Percentiles rank a stretch among this genome's conserved stretches.
phyloP scores from a whole-genome alignment of 2,329 filamentous ascomycete genomes.

The Phaeosphaeriaceae sp. region DNA sequence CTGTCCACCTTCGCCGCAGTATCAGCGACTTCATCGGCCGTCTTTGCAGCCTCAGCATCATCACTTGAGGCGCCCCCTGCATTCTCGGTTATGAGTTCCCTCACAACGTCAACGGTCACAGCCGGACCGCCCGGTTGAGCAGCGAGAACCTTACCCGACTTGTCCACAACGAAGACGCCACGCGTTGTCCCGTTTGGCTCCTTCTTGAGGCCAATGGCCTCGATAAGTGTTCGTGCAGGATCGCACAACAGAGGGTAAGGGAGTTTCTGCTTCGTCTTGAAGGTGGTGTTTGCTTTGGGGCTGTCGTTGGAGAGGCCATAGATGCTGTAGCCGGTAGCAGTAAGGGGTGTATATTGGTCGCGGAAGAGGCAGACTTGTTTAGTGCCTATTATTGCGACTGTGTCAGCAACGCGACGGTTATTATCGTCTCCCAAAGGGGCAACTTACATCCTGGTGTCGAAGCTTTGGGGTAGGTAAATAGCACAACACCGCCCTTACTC shows the following conservation, averaged over 20 bases:
- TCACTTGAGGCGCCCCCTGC: conserved; percentile 42
- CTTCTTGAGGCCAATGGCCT: conserved; percentile 90
- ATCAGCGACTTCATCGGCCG: conserved; percentile 55
- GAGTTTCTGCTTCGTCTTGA: conserved; percentile 89
- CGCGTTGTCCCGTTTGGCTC: conserved; percentile 77
- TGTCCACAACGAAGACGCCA: conserved; percentile 87
- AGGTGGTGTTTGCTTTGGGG: conserved; percentile 89
- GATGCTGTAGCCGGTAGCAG: conserved; percentile 79
- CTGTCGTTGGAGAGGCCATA: conserved; percentile 90
- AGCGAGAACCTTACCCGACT: conserved; percentile 79
- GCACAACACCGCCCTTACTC: conserved; percentile 83
- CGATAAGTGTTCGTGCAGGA: conserved; percentile 73
- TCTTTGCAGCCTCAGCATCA: conserved; percentile 45
- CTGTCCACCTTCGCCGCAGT: conserved; percentile 50
- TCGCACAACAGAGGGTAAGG: conserved; percentile 91
- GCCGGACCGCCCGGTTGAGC: conserved; percentile 77
- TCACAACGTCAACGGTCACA: conserved; percentile 77
- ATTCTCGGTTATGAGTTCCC: conserved; percentile 62
- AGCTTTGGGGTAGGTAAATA: conserved; percentile 96
- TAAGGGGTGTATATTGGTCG: conserved; percentile 79
- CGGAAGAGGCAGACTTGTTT: conserved; percentile 93
- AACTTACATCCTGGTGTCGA: conserved; percentile 91
- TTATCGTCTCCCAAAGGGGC: conserved; percentile 1
- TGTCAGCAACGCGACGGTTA: conserved; percentile 15
- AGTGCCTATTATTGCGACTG: conserved; percentile 68